Evolutionary conservation across 2,329 filamentous ascomycete species (phyloP).

Genomic region (Aspergillus sp.): DNA sequence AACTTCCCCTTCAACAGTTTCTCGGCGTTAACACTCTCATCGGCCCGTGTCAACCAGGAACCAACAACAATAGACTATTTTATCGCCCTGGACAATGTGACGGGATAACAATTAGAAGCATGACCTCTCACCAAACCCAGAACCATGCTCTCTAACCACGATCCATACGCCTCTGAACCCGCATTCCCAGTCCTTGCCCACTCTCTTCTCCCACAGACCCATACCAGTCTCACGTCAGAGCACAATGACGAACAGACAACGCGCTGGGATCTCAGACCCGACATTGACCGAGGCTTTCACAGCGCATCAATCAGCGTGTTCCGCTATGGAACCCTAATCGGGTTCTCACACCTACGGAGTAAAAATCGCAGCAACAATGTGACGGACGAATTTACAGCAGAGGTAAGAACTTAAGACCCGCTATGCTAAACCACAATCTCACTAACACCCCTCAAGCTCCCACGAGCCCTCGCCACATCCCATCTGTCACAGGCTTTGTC

Average conservation of each 20-base stretch:
- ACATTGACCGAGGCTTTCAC: conserved; percentile 22
- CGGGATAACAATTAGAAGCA: background rate
- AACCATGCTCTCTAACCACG: conserved; percentile 15
- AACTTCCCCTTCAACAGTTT: no score
- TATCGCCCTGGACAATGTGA: background rate
- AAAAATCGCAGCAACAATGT: conserved; percentile 19
- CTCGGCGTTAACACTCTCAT: no score
- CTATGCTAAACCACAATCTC: background rate
- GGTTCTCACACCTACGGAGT: conserved; percentile 29
- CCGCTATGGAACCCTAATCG: conserved; percentile 28
- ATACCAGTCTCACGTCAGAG: background rate
- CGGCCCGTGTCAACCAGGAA: no score
- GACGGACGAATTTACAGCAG: conserved; percentile 26
- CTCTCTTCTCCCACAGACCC: conserved; percentile 19
- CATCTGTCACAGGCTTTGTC: conserved; percentile 14
- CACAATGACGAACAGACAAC: background rate
- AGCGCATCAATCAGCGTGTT: conserved; percentile 18
- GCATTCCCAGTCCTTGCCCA: conserved; percentile 32
- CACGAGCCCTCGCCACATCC: conserved; percentile 26
- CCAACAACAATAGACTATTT: no score
- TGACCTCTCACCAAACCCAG: background rate
- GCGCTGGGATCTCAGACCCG: conserved; percentile 25
- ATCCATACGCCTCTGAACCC: conserved; percentile 27
- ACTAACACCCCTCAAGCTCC: conserved; percentile 19
- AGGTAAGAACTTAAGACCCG: conserved; percentile 21